phyloP scores from a whole-genome alignment of 2,329 filamentous ascomycete species.

The Fusarium sp. region DNA sequence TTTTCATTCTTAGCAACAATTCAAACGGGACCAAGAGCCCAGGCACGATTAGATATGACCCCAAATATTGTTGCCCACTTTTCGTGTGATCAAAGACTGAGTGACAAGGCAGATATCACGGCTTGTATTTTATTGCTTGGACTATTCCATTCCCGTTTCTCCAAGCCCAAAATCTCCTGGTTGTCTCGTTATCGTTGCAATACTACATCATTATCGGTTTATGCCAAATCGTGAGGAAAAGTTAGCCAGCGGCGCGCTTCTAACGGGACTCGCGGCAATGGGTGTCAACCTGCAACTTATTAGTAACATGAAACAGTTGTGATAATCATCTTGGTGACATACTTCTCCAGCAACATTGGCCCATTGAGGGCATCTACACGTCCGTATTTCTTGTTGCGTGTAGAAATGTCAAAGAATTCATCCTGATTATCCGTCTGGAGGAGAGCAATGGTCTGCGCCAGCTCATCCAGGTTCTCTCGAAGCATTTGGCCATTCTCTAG shows the following conservation, averaged over 20 bases:
- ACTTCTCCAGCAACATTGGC: constrained; percentile 92
- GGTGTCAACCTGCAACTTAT: constrained; percentile 69
- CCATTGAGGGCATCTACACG: constrained; percentile 93
- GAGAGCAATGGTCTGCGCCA: constrained; percentile 91
- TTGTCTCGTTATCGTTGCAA: constrained; percentile 11
- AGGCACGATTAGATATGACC: neutral
- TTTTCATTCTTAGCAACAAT: neutral
- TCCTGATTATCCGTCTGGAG: constrained; percentile 92
- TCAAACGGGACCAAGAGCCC: neutral
- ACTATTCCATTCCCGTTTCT: neutral
- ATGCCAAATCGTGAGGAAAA: constrained; percentile 83
- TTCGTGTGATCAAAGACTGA: neutral
- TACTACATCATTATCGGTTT: constrained; percentile 52
- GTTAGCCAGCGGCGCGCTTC: constrained; percentile 74
- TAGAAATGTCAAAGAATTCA: constrained; percentile 94
- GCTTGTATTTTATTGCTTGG: neutral
- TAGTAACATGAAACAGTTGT: neutral
- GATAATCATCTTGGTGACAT: constrained; percentile 46
- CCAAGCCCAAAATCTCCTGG: neutral
- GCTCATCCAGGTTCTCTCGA: constrained; percentile 88
- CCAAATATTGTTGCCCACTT: neutral
- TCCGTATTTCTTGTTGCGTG: constrained; percentile 92
- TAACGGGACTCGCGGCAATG: constrained; percentile 68
- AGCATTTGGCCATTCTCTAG: constrained; percentile 89
- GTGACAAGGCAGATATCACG: neutral